A percentile compares a stretch with the other conserved stretches of the same genome.
Evolutionary conservation across 306 rosid species (phyloP).

Genomic region (Prinsepia uniflora): DNA sequence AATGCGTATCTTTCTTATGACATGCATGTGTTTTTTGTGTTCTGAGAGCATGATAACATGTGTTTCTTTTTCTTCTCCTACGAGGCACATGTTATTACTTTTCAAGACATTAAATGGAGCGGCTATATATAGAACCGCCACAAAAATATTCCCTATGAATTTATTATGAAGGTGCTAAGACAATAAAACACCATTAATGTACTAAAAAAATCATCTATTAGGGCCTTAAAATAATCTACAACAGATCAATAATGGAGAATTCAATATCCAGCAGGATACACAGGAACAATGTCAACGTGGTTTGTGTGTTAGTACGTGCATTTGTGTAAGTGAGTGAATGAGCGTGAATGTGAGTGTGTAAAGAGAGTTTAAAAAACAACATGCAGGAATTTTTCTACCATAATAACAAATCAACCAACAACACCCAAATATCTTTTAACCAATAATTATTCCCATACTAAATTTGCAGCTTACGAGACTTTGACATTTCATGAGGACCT

Average conservation of each 20-base stretch:
- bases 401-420: neutral
- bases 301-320: neutral
- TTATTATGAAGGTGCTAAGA: too few species aligned
- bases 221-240: neutral
- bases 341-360: neutral
- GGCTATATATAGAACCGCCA: too few species aligned
- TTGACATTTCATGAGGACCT: conserved; percentile 86
- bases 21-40: too few species aligned
- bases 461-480: conserved; percentile 53
- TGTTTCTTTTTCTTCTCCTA: too few species aligned
- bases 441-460: neutral
- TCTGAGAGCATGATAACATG: too few species aligned
- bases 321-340: neutral
- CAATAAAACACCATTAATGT: too few species aligned
- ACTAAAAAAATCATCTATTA: neutral
- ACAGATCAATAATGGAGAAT: neutral
- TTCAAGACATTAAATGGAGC: too few species aligned
- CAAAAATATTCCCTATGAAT: too few species aligned
- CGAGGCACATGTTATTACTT: too few species aligned
- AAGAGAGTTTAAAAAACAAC: too few species aligned
- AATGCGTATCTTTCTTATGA: too few species aligned
- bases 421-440: neutral
- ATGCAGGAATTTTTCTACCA: too few species aligned
- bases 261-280: neutral
- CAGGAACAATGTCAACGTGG: neutral